Conservation (phyloP, 345 rosid genomes). For the Linum usitatissimum region DNA sequence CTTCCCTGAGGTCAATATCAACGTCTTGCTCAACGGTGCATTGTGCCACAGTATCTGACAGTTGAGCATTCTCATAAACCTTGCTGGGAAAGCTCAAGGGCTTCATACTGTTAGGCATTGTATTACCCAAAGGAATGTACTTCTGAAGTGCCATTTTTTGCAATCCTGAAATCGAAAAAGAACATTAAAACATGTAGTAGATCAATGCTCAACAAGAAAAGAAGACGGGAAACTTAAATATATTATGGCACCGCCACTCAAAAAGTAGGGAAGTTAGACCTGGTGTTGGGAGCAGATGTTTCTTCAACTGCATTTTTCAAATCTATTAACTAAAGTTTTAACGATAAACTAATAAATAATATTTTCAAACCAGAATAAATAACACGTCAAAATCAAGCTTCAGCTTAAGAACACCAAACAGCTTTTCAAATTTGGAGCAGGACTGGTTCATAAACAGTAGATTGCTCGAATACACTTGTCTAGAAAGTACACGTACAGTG, state of each 20-base stretch:
- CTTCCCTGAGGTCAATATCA: constrained; percentile 68
- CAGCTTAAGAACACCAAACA: too few species aligned
- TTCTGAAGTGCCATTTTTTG: constrained; percentile 64
- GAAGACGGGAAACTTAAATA: too few species aligned
- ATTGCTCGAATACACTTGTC: background rate
- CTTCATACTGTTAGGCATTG: constrained; percentile 47
- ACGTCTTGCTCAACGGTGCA: constrained; percentile 25
- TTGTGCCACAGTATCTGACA: constrained; percentile 19
- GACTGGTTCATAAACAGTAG: too few species aligned
- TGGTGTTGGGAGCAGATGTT: background rate
- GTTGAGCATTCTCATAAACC: constrained; percentile 43
- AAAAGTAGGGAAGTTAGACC: background rate
- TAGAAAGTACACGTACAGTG: background rate
- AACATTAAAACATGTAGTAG: background rate
- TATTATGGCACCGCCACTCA: background rate
- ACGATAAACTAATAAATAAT: too few species aligned
- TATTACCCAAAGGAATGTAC: constrained; percentile 39
- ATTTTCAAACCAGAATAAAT: too few species aligned
- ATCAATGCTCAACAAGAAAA: background rate
- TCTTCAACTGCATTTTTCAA: too few species aligned
- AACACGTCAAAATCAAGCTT: too few species aligned
- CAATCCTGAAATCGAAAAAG: constrained; percentile 1
- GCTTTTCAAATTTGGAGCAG: too few species aligned
- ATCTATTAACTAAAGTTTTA: too few species aligned
- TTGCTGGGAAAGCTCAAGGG: constrained; percentile 49